Base-by-base conservation (phyloP, 768 basidiomycete species). In the Boletus tylopilopsis region DNA sequence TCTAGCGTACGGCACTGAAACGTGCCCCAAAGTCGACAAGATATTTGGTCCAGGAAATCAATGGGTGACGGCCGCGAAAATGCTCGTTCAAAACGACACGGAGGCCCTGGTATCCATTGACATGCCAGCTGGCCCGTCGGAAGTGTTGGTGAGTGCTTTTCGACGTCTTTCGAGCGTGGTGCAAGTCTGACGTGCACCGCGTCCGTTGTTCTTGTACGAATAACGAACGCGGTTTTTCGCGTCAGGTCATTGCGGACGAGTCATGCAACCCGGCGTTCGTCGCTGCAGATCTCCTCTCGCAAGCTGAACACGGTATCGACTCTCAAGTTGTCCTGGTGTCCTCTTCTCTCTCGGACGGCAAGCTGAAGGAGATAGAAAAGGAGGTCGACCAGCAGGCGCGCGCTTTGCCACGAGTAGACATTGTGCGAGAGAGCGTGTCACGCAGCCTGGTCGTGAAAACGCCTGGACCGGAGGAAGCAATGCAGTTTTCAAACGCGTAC, bases 21-120 rank as follows among this genome's bases (percentile, higher is more conserved):
- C 87, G 5, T 92, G 94, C 6, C 92, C 94, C 15, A 98, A 99
- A 71, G 95, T 97, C 22, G 96, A 99, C 76, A 99, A 99, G 74
- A 94, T 99, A 59, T 95, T 98, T 63, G 96, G 96, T 9, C 96
- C 96, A 6, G 96, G 96, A 22, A 99, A 99, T 66, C 96, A 98
- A 68, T 99, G 94, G 93, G 96, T 99, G 21, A 99, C 95, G 2
- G 96, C 96, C 2, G 96, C 95, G 44, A 99, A 99, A 74, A 97
- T 99, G 96, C 71, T 95, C 46, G 95, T 99, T 22, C 94, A 97
- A 66, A 99, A 98, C 68, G 96, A 99, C 64, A 94, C 94, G 12
- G 90, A 94, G 60, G 95, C 96, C 9, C 69, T 94, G 54, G 94
- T 97, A 7, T 89, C 91, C 15, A 99, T 98, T 60, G 96, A 99